Percentiles rank a stretch among this genome's conserved stretches.
These are phyloP conservation scores for Lipomyces oligophaga DNA, from an alignment of 805 yeast genomes.

Conservation along the genomic window DNA sequence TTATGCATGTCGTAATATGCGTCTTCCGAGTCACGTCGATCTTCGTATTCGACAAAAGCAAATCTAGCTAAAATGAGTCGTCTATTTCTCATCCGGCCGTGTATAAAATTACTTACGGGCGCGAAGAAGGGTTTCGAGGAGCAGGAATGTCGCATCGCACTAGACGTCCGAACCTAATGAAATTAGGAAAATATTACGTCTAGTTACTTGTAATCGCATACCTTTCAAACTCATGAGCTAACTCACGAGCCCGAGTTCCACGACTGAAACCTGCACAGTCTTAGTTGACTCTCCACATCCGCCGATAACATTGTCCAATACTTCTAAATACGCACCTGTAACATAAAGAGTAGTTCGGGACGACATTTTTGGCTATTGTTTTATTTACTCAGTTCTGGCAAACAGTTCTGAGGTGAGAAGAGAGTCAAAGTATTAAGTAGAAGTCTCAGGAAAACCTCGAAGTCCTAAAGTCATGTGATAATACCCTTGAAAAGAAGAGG, in stretches of 20 bases:
- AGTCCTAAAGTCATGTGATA: too few relatives aligned
- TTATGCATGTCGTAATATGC: constrained; percentile 36
- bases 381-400: background rate
- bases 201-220: too few relatives aligned
- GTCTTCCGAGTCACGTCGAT: constrained; percentile 36
- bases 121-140: constrained; percentile 28
- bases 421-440: background rate
- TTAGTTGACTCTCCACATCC: too few relatives aligned
- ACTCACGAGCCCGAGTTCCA: constrained; percentile 35
- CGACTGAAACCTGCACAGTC: constrained; percentile 31
- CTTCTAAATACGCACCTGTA: constrained; percentile 22
- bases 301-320: too few relatives aligned
- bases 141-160: constrained; percentile 37
- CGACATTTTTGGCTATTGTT: constrained; percentile 6
- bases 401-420: background rate
- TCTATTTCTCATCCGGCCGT: background rate
- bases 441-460: too few relatives aligned
- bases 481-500: too few relatives aligned
- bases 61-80: constrained; percentile 20
- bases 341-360: constrained; percentile 32
- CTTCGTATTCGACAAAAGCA: constrained; percentile 36
- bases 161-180: constrained; percentile 32
- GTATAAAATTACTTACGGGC: constrained; percentile 24
- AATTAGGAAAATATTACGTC: background rate
- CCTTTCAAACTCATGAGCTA: constrained; percentile 36